Evolutionary conservation across 2,329 filamentous ascomycete species (phyloP).

Genomic region (Monosporascus sp.): DNA sequence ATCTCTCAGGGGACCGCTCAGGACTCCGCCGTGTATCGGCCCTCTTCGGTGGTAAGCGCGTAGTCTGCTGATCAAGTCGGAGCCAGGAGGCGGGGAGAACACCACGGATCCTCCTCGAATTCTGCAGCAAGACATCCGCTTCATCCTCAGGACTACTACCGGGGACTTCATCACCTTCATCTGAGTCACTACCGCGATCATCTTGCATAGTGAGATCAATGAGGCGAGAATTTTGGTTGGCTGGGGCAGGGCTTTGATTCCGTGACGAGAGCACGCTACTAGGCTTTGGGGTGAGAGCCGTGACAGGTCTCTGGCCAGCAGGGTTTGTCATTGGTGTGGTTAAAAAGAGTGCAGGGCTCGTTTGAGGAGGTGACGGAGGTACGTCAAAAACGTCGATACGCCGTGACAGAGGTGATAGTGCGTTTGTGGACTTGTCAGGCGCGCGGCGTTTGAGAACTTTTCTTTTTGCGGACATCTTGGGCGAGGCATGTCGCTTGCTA

Average conservation of each 20-base stretch:
- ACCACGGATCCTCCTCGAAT: slow-evolving; percentile 46
- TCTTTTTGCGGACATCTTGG: slow-evolving; percentile 18
- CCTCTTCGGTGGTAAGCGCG: slow-evolving; percentile 26
- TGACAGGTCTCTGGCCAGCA: slow-evolving; percentile 6
- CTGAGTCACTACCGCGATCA: slow-evolving; percentile 9
- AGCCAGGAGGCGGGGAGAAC: slow-evolving; percentile 65
- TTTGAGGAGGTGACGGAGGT: slow-evolving; percentile 33
- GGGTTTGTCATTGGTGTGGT: slow-evolving; percentile 13
- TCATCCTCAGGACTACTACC: slow-evolving; percentile 33
- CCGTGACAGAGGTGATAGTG: slow-evolving; percentile 8
- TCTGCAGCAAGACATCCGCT: slow-evolving; percentile 19
- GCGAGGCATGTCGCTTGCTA: slow-evolving; percentile 21
- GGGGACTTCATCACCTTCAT: slow-evolving; percentile 10
- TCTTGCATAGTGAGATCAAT: slow-evolving; percentile 22
- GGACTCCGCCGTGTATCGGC: slow-evolving; percentile 23
- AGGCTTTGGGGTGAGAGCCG: slow-evolving; percentile 20
- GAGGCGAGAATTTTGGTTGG: slow-evolving; percentile 7
- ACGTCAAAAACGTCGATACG: slow-evolving; percentile 28
- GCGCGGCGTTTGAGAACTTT: slow-evolving; percentile 16
- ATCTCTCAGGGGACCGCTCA: slow-evolving; percentile 31
- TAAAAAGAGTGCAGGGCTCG: slow-evolving; percentile 27
- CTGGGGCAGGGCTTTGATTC: slow-evolving; percentile 19
- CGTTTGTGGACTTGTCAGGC: slow-evolving; percentile 3
- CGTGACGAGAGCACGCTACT: slow-evolving; percentile 22
- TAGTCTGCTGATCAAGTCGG: slow-evolving; percentile 47